Evolutionary conservation across 2,329 filamentous ascomycete species (phyloP).

Genomic region (Colletotrichum siamense): DNA sequence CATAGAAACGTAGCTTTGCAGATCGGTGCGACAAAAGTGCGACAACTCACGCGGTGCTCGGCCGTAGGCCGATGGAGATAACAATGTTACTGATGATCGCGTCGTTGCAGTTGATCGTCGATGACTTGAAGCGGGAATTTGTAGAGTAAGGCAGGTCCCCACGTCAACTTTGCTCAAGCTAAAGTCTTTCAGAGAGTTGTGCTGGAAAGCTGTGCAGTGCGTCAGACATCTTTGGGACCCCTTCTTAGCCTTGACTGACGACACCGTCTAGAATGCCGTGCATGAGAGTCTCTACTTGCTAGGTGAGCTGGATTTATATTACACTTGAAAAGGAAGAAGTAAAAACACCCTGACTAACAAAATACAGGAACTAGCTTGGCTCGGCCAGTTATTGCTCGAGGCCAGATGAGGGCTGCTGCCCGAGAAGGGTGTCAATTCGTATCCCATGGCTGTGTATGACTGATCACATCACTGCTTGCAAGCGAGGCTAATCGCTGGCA

Average conservation of each 20-base stretch:
- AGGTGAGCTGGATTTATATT: constrained; percentile 39
- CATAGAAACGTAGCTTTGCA: constrained; percentile 8
- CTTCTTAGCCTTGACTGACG: fast-evolving
- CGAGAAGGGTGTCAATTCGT: constrained; percentile 38
- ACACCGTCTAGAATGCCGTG: constrained; percentile 30
- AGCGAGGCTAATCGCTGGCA: background rate
- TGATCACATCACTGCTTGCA: background rate
- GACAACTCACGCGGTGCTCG: too few relatives aligned
- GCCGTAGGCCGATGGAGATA: too few relatives aligned
- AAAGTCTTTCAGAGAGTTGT: constrained; percentile 57
- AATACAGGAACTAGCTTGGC: constrained; percentile 59
- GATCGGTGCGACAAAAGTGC: constrained; percentile 20
- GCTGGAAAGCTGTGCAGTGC: constrained; percentile 77
- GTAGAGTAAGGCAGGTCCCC: constrained; percentile 51
- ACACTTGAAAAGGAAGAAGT: background rate
- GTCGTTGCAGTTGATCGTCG: constrained; percentile 47
- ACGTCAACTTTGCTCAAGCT: background rate
- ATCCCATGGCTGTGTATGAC: constrained; percentile 51
- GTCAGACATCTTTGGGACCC: background rate
- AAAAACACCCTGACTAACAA: background rate
- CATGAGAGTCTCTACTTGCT: constrained; percentile 61
- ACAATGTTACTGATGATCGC: background rate
- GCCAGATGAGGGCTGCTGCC: constrained; percentile 52
- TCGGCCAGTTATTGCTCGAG: constrained; percentile 70
- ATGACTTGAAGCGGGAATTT: constrained; percentile 73